Conservation (phyloP, 257 asterid species). For the Penstemon newberryi region DNA sequence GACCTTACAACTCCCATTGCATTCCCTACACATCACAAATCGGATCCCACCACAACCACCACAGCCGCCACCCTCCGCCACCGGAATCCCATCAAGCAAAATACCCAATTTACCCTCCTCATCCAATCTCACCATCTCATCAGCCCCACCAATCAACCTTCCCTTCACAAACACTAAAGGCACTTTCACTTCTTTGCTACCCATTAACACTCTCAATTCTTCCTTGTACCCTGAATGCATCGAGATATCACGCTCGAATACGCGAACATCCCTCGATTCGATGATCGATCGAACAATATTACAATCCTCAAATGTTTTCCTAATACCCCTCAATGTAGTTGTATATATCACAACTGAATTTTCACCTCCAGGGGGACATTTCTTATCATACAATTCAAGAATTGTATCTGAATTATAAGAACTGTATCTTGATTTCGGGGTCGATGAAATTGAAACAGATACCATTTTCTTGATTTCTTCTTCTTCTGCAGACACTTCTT, state of each 20-base stretch:
- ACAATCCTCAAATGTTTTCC: slow-evolving; percentile 94
- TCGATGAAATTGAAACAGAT: slow-evolving; percentile 27
- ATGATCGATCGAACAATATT: slow-evolving; percentile 58
- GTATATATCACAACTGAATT: slow-evolving; percentile 58
- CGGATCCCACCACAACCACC: slow-evolving; percentile 68
- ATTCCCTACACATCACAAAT: slow-evolving; percentile 70
- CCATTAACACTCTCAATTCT: slow-evolving; percentile 63
- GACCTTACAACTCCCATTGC: slow-evolving; percentile 80
- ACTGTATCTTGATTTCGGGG: slow-evolving; percentile 14
- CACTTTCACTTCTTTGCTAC: slow-evolving; percentile 58
- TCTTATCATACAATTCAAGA: slow-evolving; percentile 42
- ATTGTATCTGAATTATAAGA: slow-evolving; percentile 31
- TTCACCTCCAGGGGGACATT: slow-evolving; percentile 75
- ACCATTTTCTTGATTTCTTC: slow-evolving; percentile 61
- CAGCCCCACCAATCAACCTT: slow-evolving; percentile 85
- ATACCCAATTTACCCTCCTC: slow-evolving; percentile 79
- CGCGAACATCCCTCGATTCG: slow-evolving; percentile 53
- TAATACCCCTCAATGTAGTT: slow-evolving; percentile 78
- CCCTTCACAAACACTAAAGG: slow-evolving; percentile 87
- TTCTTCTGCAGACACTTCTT: slow-evolving; percentile 48
- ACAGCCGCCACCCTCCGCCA: slow-evolving; percentile 45
- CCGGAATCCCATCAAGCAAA: slow-evolving; percentile 60
- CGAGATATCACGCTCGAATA: slow-evolving; percentile 71
- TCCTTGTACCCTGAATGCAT: slow-evolving; percentile 85
- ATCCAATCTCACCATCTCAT: slow-evolving; percentile 71